Conservation (phyloP, 345 rosid genomes). For the Dovyalis caffra region DNA sequence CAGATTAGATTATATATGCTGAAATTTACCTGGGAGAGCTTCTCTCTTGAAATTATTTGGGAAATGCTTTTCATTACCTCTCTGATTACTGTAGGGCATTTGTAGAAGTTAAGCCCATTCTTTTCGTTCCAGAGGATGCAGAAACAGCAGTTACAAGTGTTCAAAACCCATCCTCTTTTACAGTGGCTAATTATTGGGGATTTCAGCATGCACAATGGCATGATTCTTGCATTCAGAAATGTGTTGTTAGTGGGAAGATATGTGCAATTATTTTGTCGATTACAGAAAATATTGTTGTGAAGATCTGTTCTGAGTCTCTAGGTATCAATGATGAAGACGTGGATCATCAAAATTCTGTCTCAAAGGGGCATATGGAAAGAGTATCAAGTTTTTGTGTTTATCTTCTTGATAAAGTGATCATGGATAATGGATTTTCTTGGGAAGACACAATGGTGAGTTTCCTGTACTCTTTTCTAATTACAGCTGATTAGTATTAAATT, state of each 20-base stretch:
- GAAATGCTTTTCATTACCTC: neutral
- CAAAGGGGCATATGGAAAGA: conserved; percentile 42
- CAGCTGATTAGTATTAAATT: neutral
- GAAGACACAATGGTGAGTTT: conserved; percentile 63
- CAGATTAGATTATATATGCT: neutral
- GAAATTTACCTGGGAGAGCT: neutral
- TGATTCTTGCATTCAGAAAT: conserved; percentile 69
- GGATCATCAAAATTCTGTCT: conserved; percentile 26
- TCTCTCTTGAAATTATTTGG: conserved; percentile 11
- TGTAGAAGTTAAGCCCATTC: conserved; percentile 87
- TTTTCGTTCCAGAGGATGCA: conserved; percentile 49
- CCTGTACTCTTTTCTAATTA: neutral
- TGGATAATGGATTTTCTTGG: conserved; percentile 64
- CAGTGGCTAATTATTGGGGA: conserved; percentile 38
- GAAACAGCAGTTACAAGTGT: conserved; percentile 32
- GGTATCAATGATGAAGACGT: conserved; percentile 12
- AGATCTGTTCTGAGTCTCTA: conserved; percentile 37
- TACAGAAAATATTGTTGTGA: conserved; percentile 41
- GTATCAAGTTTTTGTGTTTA: conserved; percentile 64
- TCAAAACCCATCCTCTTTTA: conserved; percentile 23
- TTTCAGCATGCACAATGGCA: conserved; percentile 81
- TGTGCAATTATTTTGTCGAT: conserved; percentile 62
- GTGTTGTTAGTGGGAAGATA: conserved; percentile 56
- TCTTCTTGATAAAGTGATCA: conserved; percentile 62
- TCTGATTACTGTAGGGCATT: conserved; percentile 57